Conservation (phyloP, 2,329 filamentous ascomycete species). For the Nemania sp. region DNA sequence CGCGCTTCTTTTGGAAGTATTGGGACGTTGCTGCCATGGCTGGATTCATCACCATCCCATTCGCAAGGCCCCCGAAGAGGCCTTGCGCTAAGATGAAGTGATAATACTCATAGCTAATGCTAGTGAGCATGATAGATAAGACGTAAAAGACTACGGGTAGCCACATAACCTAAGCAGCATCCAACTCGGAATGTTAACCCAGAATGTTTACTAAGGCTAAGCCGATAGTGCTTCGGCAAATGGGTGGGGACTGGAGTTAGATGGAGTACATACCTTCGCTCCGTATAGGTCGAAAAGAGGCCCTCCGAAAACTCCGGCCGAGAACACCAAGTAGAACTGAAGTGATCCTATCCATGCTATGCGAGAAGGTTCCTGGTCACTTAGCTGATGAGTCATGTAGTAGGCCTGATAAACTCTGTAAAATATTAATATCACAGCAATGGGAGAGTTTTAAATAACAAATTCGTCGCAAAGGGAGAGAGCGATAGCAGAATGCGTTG, state of each 20-base stretch:
- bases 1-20: slow-evolving; percentile 39
- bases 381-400: slow-evolving; percentile 2
- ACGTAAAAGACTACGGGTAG: slow-evolving; percentile 13
- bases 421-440: no score
- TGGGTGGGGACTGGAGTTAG: no score
- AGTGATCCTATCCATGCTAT: slow-evolving; percentile 14
- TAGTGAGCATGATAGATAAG: slow-evolving; percentile 16
- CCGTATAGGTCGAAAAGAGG: slow-evolving; percentile 14
- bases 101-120: neutral
- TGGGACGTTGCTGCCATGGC: neutral
- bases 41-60: slow-evolving; percentile 12
- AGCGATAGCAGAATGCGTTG: no score
- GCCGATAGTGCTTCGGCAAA: no score
- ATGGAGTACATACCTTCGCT: slow-evolving; percentile 6
- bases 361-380: neutral
- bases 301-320: neutral
- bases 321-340: neutral
- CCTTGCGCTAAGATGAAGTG: slow-evolving; percentile 20
- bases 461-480: no score
- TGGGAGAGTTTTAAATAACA: no score
- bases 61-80: neutral
- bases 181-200: no score
- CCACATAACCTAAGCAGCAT: no score
- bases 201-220: no score
- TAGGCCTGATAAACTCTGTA: no score